phyloP scores from a whole-genome alignment of 2,329 filamentous ascomycete genomes.

The Hirsutella thompsonii region DNA sequence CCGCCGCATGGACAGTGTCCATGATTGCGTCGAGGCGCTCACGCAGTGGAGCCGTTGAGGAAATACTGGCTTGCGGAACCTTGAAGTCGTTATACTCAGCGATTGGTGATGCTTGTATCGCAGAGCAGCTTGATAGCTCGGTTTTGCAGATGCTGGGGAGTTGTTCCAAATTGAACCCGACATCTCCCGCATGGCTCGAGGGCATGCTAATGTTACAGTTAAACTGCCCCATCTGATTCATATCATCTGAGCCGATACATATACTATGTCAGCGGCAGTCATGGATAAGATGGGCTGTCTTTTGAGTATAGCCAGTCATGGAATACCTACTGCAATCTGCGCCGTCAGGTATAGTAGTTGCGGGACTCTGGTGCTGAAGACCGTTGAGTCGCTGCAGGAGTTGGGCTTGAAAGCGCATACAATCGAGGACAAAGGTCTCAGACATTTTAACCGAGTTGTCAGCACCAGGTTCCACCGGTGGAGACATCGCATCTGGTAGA shows the following conservation, averaged over 20 bases:
- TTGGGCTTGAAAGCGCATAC: constrained; percentile 12
- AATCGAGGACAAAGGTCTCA: constrained; percentile 13
- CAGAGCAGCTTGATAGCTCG: not conserved
- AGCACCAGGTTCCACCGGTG: constrained; percentile 3
- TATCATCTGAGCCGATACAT: too few relatives aligned
- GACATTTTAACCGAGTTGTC: constrained; percentile 6
- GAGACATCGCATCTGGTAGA: constrained; percentile 7
- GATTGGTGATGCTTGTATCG: not conserved
- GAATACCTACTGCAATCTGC: too few relatives aligned
- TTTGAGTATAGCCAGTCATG: too few relatives aligned
- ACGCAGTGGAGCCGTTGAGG: constrained; percentile 3
- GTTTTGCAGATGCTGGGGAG: too few relatives aligned
- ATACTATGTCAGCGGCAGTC: too few relatives aligned
- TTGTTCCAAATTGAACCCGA: too few relatives aligned
- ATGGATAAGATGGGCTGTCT: too few relatives aligned
- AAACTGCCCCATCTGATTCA: too few relatives aligned
- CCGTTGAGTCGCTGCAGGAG: constrained; percentile 10
- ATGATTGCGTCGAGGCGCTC: constrained; percentile 11
- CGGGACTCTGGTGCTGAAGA: constrained; percentile 6
- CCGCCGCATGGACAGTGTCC: constrained; percentile 9
- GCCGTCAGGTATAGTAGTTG: too few relatives aligned
- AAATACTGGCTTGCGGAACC: not conserved
- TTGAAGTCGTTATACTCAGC: not conserved
- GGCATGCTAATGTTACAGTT: too few relatives aligned
- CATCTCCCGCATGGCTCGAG: too few relatives aligned